phyloP scores from a whole-genome alignment of 2,329 filamentous ascomycete species.

The Drechslerella stenobrocha region DNA sequence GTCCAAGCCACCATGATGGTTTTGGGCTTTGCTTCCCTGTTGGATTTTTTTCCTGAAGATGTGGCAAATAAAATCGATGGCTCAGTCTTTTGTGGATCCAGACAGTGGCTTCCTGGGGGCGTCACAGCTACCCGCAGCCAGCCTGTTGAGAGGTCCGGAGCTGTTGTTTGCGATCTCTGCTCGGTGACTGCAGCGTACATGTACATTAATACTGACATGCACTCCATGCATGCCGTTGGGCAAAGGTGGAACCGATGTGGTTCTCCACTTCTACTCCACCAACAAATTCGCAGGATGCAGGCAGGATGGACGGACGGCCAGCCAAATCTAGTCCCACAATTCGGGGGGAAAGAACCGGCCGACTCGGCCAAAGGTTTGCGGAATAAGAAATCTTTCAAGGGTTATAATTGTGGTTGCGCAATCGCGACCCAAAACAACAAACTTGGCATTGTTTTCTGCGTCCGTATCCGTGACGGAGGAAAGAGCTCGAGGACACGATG shows the following conservation, averaged over 20 bases:
- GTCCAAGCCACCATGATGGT: neutral
- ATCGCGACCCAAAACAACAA: conserved; percentile 37
- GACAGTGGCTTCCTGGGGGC: no score
- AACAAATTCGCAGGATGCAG: conserved; percentile 26
- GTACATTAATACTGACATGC: no score
- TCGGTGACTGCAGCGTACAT: neutral
- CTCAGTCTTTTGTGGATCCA: no score
- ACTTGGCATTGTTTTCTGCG: conserved; percentile 8
- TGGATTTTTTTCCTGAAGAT: conserved; percentile 29
- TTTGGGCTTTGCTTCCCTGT: neutral
- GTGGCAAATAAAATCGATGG: conserved; percentile 47
- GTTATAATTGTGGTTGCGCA: conserved; percentile 44
- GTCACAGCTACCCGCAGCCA: conserved; percentile 2
- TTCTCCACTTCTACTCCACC: conserved; percentile 44
- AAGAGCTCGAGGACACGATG: conserved; percentile 9
- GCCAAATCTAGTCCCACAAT: neutral
- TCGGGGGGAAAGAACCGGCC: conserved; percentile 11
- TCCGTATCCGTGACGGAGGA: conserved; percentile 30
- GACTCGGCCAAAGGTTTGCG: conserved; percentile 26
- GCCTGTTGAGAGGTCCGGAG: neutral
- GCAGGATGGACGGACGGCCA: neutral
- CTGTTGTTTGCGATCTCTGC: neutral
- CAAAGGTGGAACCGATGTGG: conserved; percentile 23
- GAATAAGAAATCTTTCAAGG: conserved; percentile 25
- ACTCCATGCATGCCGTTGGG: conserved; percentile 25